phyloP scores from a whole-genome alignment of 1,284 basidiomycete genomes.

The Cryptococcus amylolentus region DNA sequence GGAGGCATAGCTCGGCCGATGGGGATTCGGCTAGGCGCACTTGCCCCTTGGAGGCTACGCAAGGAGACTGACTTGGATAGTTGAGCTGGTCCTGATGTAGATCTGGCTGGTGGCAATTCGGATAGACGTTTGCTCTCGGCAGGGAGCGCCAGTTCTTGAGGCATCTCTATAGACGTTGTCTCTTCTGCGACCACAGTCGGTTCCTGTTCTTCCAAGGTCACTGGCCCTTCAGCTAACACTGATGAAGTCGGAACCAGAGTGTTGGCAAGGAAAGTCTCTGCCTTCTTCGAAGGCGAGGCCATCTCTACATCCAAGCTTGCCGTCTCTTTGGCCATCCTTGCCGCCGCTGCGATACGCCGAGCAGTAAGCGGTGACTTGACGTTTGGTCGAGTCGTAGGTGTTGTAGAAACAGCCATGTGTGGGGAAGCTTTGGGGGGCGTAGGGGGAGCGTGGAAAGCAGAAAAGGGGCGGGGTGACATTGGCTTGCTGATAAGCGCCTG shows the following conservation, averaged over 20 bases:
- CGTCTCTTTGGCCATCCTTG: background rate
- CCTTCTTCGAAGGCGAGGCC: background rate
- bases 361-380: background rate
- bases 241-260: too few relatives aligned
- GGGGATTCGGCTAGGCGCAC: constrained; percentile 14
- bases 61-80: background rate
- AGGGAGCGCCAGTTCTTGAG: background rate
- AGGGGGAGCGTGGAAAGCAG: too few relatives aligned
- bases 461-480: too few relatives aligned
- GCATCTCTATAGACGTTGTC: background rate
- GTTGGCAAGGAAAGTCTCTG: too few relatives aligned
- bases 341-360: background rate
- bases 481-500: too few relatives aligned
- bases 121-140: background rate
- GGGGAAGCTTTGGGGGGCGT: too few relatives aligned
- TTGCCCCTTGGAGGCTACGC: background rate
- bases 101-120: background rate
- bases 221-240: background rate
- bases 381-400: background rate
- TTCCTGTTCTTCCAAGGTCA: background rate
- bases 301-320: too few relatives aligned
- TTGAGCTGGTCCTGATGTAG: background rate
- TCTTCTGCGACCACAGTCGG: background rate
- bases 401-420: too few relatives aligned
- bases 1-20: background rate